These are phyloP conservation scores for Rhodotorula sp. DNA, from an alignment of 1,284 basidiomycete species.

Conservation along the genomic window DNA sequence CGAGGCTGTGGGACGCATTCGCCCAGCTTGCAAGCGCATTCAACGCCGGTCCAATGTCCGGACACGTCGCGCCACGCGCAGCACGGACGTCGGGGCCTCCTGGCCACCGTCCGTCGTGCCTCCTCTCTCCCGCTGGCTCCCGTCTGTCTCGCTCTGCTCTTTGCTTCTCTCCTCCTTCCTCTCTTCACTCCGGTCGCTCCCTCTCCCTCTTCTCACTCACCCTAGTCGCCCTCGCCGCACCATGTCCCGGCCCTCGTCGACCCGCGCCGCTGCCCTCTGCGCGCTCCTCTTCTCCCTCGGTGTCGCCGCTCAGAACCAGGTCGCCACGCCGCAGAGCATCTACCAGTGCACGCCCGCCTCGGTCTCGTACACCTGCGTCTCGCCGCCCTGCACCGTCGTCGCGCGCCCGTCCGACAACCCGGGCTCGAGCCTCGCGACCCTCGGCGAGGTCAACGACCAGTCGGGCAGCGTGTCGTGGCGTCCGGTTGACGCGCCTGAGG, in stretches of 20 bases:
- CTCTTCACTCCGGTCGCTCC: no score
- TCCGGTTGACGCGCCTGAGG: conserved; percentile 14
- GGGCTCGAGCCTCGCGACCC: background rate
- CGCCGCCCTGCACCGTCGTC: conserved; percentile 17
- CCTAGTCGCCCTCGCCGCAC: background rate
- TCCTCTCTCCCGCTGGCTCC: background rate
- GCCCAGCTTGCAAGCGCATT: no score
- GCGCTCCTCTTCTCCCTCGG: background rate
- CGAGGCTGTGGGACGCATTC: no score
- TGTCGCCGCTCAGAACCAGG: background rate
- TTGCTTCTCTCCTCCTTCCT: background rate
- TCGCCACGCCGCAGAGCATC: conserved; percentile 3
- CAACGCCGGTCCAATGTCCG: no score
- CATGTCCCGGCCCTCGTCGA: background rate
- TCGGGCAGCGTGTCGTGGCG: conserved; percentile 12
- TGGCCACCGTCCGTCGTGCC: background rate
- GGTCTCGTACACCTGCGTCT: conserved; percentile 8
- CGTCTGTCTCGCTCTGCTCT: background rate
- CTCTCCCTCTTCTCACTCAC: background rate
- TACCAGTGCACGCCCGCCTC: conserved; percentile 21
- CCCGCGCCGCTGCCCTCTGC: background rate
- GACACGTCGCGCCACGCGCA: no score
- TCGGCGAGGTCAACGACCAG: conserved; percentile 4
- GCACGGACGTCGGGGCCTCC: no score
- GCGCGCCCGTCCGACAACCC: conserved; percentile 16